phyloP scores from a whole-genome alignment of 305 asterid species.

The Fraxinus floribunda region DNA sequence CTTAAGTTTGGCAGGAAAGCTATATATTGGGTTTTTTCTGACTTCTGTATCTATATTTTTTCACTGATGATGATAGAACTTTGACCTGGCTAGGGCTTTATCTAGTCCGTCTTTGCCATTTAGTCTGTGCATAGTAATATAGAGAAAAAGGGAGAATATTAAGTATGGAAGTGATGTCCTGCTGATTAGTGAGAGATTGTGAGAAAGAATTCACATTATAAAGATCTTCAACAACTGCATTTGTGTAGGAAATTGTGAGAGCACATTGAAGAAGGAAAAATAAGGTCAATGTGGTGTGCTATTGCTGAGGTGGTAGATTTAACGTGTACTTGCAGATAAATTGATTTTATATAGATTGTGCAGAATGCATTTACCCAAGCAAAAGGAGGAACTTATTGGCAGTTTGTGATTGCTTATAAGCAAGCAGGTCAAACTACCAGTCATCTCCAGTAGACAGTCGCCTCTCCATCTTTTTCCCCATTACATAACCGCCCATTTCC shows the following conservation, averaged over 20 bases:
- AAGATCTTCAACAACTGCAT: neutral
- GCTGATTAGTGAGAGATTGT: neutral
- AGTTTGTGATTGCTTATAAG: neutral
- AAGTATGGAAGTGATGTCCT: neutral
- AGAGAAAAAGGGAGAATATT: neutral
- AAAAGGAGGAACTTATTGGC: neutral
- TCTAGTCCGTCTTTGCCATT: neutral
- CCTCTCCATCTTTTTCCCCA: neutral
- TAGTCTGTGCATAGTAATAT: neutral
- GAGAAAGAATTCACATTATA: neutral
- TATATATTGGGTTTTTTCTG: neutral
- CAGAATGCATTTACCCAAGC: neutral
- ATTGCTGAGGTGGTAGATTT: neutral
- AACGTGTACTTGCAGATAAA: neutral
- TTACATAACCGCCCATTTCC: neutral
- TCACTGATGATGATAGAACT: neutral
- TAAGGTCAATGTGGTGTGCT: neutral
- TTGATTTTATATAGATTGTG: neutral
- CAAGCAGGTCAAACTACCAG: neutral
- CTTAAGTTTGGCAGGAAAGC: neutral
- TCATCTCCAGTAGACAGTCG: too few relatives aligned
- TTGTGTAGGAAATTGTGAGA: neutral
- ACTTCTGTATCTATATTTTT: neutral
- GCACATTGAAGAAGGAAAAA: neutral
- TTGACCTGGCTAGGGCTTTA: neutral